Evolutionary conservation across 2,329 filamentous ascomycete genomes (phyloP).

Genomic region (Thyridium curvatum): DNA sequence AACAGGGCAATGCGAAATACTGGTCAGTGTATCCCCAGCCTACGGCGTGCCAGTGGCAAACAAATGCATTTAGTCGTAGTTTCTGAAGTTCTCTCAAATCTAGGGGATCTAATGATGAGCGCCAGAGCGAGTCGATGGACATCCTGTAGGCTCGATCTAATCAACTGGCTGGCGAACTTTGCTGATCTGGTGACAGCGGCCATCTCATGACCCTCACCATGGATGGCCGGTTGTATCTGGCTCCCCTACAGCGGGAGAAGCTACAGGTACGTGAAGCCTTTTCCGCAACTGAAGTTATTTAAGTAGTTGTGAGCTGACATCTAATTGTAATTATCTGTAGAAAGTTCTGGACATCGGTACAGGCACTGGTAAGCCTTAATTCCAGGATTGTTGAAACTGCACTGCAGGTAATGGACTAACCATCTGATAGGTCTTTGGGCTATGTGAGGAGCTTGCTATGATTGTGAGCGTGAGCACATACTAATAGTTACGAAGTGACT

Average conservation of each 20-base stretch:
- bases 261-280: constrained; percentile 1
- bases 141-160: constrained; percentile 12
- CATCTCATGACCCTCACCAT: constrained; percentile 21
- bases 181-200: constrained; percentile 10
- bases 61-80: too few species aligned
- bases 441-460: neutral
- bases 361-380: constrained; percentile 28
- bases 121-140: constrained; percentile 22
- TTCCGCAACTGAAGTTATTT: neutral
- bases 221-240: constrained; percentile 29
- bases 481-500: constrained; percentile 1
- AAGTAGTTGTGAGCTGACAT: neutral
- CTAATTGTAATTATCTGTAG: constrained; percentile 1
- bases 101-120: constrained; percentile 21
- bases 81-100: too few species aligned
- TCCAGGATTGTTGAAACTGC: constrained; percentile 40
- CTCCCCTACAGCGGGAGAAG: constrained; percentile 24
- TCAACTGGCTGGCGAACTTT: neutral
- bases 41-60: too few species aligned
- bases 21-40: too few species aligned
- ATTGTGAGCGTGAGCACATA: neutral
- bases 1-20: constrained; percentile 15
- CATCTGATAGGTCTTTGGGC: constrained; percentile 30
- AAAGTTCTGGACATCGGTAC: constrained; percentile 45
- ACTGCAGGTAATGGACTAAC: constrained; percentile 59